phyloP scores from a whole-genome alignment of 805 yeast species.

The Clavispora santaluciae region DNA sequence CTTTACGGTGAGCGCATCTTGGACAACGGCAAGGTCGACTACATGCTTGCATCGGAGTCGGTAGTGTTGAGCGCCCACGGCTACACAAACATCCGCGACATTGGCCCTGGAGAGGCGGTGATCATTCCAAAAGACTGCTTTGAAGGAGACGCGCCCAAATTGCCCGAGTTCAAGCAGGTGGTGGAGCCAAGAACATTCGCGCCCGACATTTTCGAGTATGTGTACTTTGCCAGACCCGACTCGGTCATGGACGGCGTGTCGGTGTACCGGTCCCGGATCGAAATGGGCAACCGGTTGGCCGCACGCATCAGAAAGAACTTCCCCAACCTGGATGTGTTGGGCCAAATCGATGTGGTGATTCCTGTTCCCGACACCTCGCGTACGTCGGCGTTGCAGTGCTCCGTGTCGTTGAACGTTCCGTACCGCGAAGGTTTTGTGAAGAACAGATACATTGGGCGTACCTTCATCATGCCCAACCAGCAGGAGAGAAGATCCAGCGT shows the following conservation, averaged over 20 bases:
- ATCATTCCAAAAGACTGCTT: slow-evolving; percentile 72
- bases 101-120: slow-evolving; percentile 94
- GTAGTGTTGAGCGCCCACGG: slow-evolving; percentile 93
- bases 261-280: slow-evolving; percentile 86
- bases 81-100: slow-evolving; percentile 71
- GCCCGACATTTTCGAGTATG: slow-evolving; percentile 96
- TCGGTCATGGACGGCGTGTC: slow-evolving; percentile 95
- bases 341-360: slow-evolving; percentile 84
- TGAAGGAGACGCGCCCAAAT: slow-evolving; percentile 24
- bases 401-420: slow-evolving; percentile 72
- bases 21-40: slow-evolving; percentile 67
- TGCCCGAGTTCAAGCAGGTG: slow-evolving; percentile 83
- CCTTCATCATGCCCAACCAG: slow-evolving; percentile 98
- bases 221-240: slow-evolving; percentile 97
- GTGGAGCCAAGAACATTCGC: slow-evolving; percentile 74
- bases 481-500: slow-evolving; percentile 90
- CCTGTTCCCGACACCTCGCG: slow-evolving; percentile 99
- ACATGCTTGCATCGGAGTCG: slow-evolving; percentile 93
- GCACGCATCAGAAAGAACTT: slow-evolving; percentile 49
- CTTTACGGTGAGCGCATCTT: slow-evolving; percentile 77
- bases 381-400: slow-evolving; percentile 89
- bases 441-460: slow-evolving; percentile 94
- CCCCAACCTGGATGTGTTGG: slow-evolving; percentile 38
- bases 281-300: slow-evolving; percentile 91
- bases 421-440: slow-evolving; percentile 97